Evolutionary conservation across 2,329 filamentous ascomycete genomes (phyloP), one percentile per base, ranked within the genome.

Genomic region (Aspergillus melleus): DNA sequence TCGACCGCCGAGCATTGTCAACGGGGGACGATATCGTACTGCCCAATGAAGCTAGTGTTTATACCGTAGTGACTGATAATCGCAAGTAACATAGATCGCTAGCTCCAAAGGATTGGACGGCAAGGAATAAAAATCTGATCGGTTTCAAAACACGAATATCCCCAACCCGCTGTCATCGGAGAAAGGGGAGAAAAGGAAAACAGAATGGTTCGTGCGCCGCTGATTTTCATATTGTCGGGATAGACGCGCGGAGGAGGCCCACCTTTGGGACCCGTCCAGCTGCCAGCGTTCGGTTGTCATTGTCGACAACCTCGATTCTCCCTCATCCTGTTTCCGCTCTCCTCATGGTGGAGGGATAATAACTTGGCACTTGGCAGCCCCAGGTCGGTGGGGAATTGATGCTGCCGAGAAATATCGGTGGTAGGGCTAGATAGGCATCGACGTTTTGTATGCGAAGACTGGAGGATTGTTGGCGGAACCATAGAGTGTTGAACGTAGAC

Each of bases 1-100:
- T 52, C 50, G 39, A 9, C 49, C 32, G 49, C 24, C 46, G 20
- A 32, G 57, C 56, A 53, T 50, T 52, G 57, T 55, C 26, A 49
- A 19, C 22, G 8, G 24, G 42, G 6, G 26, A 9, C 26, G 26
- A 8, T 29, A 29, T 8, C 26, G 26, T 29, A 29, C 26, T 29
- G 8, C 26, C 26, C 8, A 22, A 46, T 54, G 20, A 16, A 16
- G 36, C 36, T 42, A 29, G 8, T 26, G 26, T 26, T 26, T 26
- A 39, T n/a, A n/a, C 36, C 36, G 16, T 16, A 4, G 36, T n/a
- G 14, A 42, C 36, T 5, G n/a, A 36, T 36, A 14, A 36, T 12
- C 11, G 11, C 11, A 36, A 36, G 11, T n/a, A n/a, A n/a, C 16
- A n/a, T 42, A 8, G 5, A 42, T 3, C 14, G 4, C 36, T 42